A percentile compares a stretch with the other conserved stretches of the same genome.
These are phyloP conservation scores for Chrysanthemum makinoi DNA, from an alignment of 129 eudicot species.

Conservation along the genomic window DNA sequence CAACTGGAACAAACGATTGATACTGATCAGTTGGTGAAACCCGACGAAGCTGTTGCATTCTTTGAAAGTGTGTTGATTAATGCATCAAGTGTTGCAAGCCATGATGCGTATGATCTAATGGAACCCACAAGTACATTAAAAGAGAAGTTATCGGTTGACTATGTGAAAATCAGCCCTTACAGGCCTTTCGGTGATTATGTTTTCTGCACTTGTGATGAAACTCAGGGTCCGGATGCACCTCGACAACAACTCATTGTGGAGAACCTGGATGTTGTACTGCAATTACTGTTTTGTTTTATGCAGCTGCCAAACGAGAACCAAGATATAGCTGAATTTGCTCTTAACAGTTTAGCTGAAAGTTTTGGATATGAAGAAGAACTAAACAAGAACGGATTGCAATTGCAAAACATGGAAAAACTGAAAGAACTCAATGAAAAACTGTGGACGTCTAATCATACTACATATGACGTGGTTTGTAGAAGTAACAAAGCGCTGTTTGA, in stretches of 20 bases:
- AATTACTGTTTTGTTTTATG: slow-evolving; percentile 51
- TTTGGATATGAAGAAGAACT: slow-evolving; percentile 24
- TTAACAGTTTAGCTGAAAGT: slow-evolving; percentile 15
- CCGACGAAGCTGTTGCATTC: slow-evolving; percentile 27
- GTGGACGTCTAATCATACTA: slow-evolving; percentile 5
- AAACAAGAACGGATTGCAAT: slow-evolving; percentile 10
- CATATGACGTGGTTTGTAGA: background rate
- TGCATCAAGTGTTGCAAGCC: slow-evolving; percentile 53
- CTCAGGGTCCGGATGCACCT: background rate
- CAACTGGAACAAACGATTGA: background rate
- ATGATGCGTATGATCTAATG: slow-evolving; percentile 63
- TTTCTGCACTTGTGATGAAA: slow-evolving; percentile 45
- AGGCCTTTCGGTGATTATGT: slow-evolving; percentile 73
- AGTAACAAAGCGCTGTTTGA: slow-evolving; percentile 22
- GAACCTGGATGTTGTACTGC: slow-evolving; percentile 65
- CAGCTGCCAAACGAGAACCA: slow-evolving; percentile 37
- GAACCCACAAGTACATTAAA: slow-evolving; percentile 54
- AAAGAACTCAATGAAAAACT: slow-evolving; percentile 6
- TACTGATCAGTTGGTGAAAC: slow-evolving; percentile 10
- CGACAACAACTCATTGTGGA: slow-evolving; percentile 38
- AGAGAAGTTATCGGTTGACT: slow-evolving; percentile 44
- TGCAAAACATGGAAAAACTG: slow-evolving; percentile 12
- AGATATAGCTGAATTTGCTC: slow-evolving; percentile 11
- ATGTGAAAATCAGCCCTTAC: slow-evolving; percentile 63
- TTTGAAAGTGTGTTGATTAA: slow-evolving; percentile 46